Percentiles rank a stretch among this genome's conserved stretches.
Evolutionary conservation across 345 rosid genomes (phyloP).

Genomic region (Corymbia maculata): DNA sequence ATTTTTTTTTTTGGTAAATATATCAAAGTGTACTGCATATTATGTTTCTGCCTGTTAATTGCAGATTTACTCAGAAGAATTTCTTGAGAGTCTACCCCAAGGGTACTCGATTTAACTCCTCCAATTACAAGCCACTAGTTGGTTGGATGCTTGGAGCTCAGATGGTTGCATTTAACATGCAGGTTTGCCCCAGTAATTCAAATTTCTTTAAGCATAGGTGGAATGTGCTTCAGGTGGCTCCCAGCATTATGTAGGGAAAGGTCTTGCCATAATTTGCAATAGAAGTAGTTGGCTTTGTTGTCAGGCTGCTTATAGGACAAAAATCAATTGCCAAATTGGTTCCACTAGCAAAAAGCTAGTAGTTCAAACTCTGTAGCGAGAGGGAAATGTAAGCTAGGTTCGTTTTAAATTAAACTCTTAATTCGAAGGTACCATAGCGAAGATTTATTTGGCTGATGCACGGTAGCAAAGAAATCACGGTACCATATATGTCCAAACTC

Average conservation of each 20-base stretch:
- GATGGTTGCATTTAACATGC: conserved; percentile 99
- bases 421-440: neutral
- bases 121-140: conserved; percentile 72
- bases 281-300: neutral
- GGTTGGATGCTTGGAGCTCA: conserved; percentile 99
- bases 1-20: neutral
- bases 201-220: neutral
- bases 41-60: neutral
- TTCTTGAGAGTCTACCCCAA: conserved; percentile 75
- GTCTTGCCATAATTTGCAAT: neutral
- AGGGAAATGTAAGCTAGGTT: neutral
- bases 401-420: neutral
- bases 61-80: conserved; percentile 71
- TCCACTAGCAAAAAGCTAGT: neutral
- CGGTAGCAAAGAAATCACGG: no score
- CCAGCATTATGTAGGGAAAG: neutral
- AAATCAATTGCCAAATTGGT: neutral
- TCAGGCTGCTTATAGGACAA: neutral
- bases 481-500: neutral
- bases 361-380: neutral
- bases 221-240: neutral
- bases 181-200: conserved; percentile 25
- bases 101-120: conserved; percentile 60
- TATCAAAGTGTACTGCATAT: neutral
- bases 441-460: no score